Evolutionary conservation across 2,329 filamentous ascomycete genomes (phyloP).

Genomic region (Raffaelea arxii): DNA sequence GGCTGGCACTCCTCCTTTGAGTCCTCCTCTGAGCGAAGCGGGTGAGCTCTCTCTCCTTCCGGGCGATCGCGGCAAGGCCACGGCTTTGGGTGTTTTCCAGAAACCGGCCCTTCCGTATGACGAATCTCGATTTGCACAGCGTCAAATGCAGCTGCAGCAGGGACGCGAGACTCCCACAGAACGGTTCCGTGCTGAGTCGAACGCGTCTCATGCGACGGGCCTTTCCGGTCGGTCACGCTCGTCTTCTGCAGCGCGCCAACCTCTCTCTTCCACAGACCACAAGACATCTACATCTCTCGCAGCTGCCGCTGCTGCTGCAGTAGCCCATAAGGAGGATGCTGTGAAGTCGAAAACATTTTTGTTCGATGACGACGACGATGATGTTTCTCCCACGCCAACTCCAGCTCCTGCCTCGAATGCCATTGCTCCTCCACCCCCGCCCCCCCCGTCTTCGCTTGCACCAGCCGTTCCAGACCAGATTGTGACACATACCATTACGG

Average conservation of each 20-base stretch:
- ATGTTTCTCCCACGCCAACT: no score
- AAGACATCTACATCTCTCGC: slow-evolving; percentile 18
- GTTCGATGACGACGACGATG: slow-evolving; percentile 27
- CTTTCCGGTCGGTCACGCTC: slow-evolving; percentile 37
- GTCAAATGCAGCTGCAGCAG: slow-evolving; percentile 71
- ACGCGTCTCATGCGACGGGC: slow-evolving; percentile 26
- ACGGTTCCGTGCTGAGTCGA: slow-evolving; percentile 35
- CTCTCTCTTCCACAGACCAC: slow-evolving; percentile 13
- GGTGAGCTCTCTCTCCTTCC: slow-evolving; percentile 68
- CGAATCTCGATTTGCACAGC: slow-evolving; percentile 74
- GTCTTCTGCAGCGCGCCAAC: slow-evolving; percentile 30
- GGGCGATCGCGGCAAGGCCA: slow-evolving; percentile 72
- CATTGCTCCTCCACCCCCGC: no score
- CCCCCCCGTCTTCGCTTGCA: neutral
- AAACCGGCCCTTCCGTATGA: slow-evolving; percentile 71
- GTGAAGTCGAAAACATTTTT: slow-evolving; percentile 28
- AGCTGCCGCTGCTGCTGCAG: slow-evolving; percentile 12
- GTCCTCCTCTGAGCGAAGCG: slow-evolving; percentile 61
- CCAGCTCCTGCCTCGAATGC: no score
- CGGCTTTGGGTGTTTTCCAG: slow-evolving; percentile 53
- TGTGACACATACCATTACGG: slow-evolving; percentile 13
- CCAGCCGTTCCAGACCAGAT: slow-evolving; percentile 6
- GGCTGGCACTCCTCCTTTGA: slow-evolving; percentile 42
- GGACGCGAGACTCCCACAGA: slow-evolving; percentile 54
- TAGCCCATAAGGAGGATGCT: slow-evolving; percentile 19